Evolutionary conservation across 495 filamentous ascomycete species (phyloP), one percentile per base, ranked within the genome.

Genomic region (Aspergillus steynii): DNA sequence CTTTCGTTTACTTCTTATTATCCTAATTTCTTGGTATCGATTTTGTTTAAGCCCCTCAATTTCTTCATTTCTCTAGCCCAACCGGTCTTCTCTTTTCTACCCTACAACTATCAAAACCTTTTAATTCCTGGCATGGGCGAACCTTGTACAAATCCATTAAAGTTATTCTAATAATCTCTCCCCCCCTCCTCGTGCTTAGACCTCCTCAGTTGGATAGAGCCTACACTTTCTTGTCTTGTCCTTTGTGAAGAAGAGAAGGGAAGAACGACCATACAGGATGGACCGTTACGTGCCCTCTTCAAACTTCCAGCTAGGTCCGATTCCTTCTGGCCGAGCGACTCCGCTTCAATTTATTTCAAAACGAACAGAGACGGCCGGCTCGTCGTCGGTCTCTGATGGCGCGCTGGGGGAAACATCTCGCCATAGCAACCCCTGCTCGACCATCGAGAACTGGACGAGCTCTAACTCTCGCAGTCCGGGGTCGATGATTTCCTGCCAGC

Each of bases 281-380:
- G 61, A 73, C 56, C 61, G 27, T 45, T 68, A 69, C 45, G 58
- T 62, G 28, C 34, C 57, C 29, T 55, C 65, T 34, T 58, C 64
- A 53, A 56, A 57, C 48, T 66, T 61, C 29, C 58, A 59, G 50
- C 32, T 65, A 53, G 66, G 62, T 61, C 67, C 70, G 50, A 60
- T 69, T 47, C 56, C 74, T 65, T 68, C 65, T 61, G 66, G 64
- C 61, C 71, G 67, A 63, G 64, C 57, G 27, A 68, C 65, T 58
- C 63, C 61, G 51, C 62, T 65, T 8, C 59, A 59, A 37, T 58
- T 56, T 32, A 53, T 52, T 31, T 58, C 60, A 48, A 68, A 47
- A 62, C 67, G 65, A 66, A 66, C 70, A 62, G 62, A 58, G 34
- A 48, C 64, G 15, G 27, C 59, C 52, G 32, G 62, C 50, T 61